Base-by-base conservation (phyloP, 129 eudicot species). In the Cynara cardunculus region DNA sequence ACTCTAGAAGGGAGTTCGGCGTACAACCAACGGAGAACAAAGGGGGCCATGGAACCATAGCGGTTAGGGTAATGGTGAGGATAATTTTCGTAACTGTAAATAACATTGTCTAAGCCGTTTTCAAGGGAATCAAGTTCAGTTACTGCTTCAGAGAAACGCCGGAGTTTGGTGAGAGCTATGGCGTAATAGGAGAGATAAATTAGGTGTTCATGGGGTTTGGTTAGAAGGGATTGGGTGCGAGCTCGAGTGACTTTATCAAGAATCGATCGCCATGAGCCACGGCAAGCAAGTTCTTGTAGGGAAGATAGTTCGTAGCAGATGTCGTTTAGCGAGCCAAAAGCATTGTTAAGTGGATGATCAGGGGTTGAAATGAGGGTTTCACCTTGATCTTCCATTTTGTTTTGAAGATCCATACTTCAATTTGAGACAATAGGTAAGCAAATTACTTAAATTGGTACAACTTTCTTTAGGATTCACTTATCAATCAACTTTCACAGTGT, bases 151-250 rank as follows among this genome's bases (percentile, higher is more conserved):
- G 87, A 0, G 85, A 80, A 88, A 39, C 96, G 97, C 32, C 98
- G 90, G 49, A 96, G 91, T 71, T 96, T 96, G 76, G 89, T 78
- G 73, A 96, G 89, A 22, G 96, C 88, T 72, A 96, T 83, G 83
- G 87, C 81, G 69, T 96, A 85, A 90, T 86, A 96, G 4, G 99
- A 75, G 73, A 96, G 91, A 84, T 88, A 93, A 61, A 90, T 78
- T 79, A 96, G 91, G 84, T 93, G 98, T 24, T 92, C 92, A 76
- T 96, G 99, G 7, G 99, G 99, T 72, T 87, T 85, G 25, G 89
- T 31, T 83, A 90, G 91, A 72, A 86, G 94, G 24, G 92, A 78
- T 44, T 81, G 91, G 2, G 94, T 73, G n/a, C 95, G 97, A 16
- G 99, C 86, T 46, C 84, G 91, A 7, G 86, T 76, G 14, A 91